phyloP scores from a whole-genome alignment of 2,329 filamentous ascomycete genomes.

The Pestalotiopsis sp. region DNA sequence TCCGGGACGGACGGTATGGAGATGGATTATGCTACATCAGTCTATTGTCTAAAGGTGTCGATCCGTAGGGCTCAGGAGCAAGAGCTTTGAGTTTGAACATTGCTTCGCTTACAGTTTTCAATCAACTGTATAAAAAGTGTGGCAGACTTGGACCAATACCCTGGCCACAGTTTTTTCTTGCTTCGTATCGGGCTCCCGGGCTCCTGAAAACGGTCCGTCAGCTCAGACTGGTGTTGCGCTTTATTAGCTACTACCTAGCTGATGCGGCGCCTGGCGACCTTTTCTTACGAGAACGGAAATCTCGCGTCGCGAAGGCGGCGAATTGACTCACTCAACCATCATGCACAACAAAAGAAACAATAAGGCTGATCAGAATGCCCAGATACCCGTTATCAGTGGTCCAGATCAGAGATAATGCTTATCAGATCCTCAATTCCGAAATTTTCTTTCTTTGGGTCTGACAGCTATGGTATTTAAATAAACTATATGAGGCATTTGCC shows the following conservation, averaged over 20 bases:
- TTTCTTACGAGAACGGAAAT: neutral
- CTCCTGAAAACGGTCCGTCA: neutral
- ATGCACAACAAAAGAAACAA: neutral
- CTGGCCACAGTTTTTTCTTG: neutral
- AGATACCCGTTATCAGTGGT: neutral
- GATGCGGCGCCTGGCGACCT: neutral
- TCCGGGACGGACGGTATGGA: too few species aligned
- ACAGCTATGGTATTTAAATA: constrained; percentile 2
- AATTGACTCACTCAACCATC: neutral
- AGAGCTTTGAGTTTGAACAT: too few species aligned
- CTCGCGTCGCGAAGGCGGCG: neutral
- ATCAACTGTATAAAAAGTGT: too few species aligned
- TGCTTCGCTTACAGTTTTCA: too few species aligned
- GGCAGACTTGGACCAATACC: neutral
- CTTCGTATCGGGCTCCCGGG: neutral
- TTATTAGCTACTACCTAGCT: neutral
- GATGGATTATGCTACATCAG: too few species aligned
- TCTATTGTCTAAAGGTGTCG: too few species aligned
- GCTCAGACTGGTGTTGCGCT: neutral
- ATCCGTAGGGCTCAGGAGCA: too few species aligned
- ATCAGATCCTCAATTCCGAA: neutral
- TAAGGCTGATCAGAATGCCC: neutral
- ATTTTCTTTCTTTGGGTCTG: neutral
- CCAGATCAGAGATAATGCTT: neutral
- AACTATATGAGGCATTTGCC: neutral